Percentiles rank a stretch among this genome's conserved stretches.
phyloP scores from a whole-genome alignment of 805 yeast genomes.

The Wickerhamomyces subpelliculosus region DNA sequence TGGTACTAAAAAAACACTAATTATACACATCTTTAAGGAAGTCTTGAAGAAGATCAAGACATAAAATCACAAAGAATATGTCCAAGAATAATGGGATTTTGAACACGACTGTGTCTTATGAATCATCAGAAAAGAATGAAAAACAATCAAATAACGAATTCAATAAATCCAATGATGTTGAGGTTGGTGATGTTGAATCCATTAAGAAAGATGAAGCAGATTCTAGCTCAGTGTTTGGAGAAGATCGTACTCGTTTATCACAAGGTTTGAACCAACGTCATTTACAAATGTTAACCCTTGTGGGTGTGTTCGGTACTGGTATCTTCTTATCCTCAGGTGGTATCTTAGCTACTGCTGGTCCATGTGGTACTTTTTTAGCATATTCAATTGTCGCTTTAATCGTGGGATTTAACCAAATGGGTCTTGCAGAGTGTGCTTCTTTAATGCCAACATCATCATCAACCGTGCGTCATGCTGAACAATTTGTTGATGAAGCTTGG shows the following conservation, averaged over 20 bases:
- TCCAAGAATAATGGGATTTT: too few species aligned
- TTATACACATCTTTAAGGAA: too few species aligned
- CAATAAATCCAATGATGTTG: not conserved
- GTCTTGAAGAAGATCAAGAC: too few species aligned
- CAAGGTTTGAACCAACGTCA: slow-evolving; percentile 19
- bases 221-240: not conserved
- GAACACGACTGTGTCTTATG: too few species aligned
- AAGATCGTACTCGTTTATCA: not conserved
- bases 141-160: too few species aligned
- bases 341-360: slow-evolving; percentile 24
- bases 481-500: slow-evolving; percentile 32
- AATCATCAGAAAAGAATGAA: too few species aligned
- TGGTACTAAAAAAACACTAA: too few species aligned
- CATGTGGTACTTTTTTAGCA: slow-evolving; percentile 27
- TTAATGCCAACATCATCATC: slow-evolving; percentile 30
- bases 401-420: slow-evolving; percentile 29
- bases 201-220: not conserved
- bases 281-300: slow-evolving; percentile 39
- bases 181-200: not conserved
- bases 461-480: slow-evolving; percentile 25
- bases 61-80: too few species aligned
- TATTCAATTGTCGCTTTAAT: slow-evolving; percentile 26
- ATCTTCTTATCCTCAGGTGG: slow-evolving; percentile 29
- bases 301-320: slow-evolving; percentile 36
- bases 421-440: slow-evolving; percentile 28